phyloP scores from a whole-genome alignment of 169 alveolate species.

The Cryptosporidium baileyi region DNA sequence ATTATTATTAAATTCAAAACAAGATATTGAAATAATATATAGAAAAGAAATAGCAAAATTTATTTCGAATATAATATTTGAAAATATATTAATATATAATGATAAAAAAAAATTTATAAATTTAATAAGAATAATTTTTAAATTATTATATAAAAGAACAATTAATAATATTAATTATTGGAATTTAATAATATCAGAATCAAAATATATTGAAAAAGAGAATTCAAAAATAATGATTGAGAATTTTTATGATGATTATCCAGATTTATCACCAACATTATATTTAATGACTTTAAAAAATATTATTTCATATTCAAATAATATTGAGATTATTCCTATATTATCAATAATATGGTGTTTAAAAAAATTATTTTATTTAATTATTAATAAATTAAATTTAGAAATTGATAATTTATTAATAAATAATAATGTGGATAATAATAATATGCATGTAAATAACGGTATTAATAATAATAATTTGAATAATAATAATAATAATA shows the following conservation, averaged over 20 bases:
- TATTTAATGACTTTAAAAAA: constrained; percentile 7
- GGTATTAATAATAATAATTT: too few species aligned
- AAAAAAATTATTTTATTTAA: not conserved
- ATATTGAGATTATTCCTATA: constrained; percentile 1
- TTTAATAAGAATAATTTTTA: not conserved
- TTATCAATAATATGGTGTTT: constrained; percentile 17
- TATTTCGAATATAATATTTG: constrained; percentile 23
- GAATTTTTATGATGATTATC: not conserved
- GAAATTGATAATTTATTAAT: not conserved
- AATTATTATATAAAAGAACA: not conserved
- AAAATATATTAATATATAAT: not conserved
- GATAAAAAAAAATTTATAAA: not conserved
- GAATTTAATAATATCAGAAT: constrained; percentile 5
- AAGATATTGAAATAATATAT: not conserved
- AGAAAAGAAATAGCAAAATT: constrained; percentile 16
- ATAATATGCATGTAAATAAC: too few species aligned
- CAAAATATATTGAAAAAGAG: not conserved
- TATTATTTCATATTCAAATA: not conserved
- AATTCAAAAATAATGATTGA: not conserved
- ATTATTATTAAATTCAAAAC: not conserved
- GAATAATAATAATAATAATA: not conserved
- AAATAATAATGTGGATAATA: not conserved
- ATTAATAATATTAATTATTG: not conserved
- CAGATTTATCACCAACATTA: constrained; percentile 28
- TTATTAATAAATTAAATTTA: not conserved